Percentiles rank a stretch among this genome's conserved stretches.
phyloP scores from a whole-genome alignment of 192 early-diverging fungal genomes.

The Rhizophagus sp. region DNA sequence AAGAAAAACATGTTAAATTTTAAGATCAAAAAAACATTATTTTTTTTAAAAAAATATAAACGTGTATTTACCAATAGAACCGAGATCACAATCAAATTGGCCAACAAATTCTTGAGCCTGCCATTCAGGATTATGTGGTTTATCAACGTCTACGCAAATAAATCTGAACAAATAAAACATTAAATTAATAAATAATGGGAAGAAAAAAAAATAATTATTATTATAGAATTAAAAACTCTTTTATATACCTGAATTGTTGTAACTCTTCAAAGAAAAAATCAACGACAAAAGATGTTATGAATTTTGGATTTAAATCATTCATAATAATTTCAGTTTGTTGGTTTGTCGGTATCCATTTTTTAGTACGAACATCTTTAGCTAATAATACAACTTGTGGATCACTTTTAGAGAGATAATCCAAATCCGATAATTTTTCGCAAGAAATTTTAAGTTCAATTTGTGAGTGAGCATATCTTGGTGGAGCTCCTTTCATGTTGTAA shows the following conservation, averaged over 20 bases:
- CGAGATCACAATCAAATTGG: conserved; percentile 46
- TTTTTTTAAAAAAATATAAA: too few species aligned
- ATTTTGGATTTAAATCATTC: conserved; percentile 49
- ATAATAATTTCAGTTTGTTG: conserved; percentile 47
- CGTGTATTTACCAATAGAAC: conserved; percentile 36
- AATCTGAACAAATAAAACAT: conserved; percentile 27
- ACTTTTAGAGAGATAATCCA: conserved; percentile 43
- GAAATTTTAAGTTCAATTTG: conserved; percentile 25
- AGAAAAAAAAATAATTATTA: not conserved
- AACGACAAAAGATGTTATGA: conserved; percentile 40
- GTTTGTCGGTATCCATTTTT: conserved; percentile 16
- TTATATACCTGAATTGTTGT: conserved; percentile 37
- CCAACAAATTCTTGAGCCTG: conserved; percentile 42
- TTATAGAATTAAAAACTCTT: conserved; percentile 25
- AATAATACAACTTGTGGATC: conserved; percentile 40
- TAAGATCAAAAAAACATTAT: too few species aligned
- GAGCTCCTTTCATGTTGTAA: not conserved
- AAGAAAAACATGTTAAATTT: not conserved
- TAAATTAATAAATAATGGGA: not conserved
- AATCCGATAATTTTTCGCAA: conserved; percentile 31
- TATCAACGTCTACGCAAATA: conserved; percentile 43
- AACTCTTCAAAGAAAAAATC: conserved; percentile 53
- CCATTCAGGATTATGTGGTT: conserved; percentile 40
- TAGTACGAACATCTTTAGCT: conserved; percentile 29
- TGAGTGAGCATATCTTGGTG: conserved; percentile 13